Base-by-base conservation (phyloP, 1,284 basidiomycete species). In the Meira miltonrushii region DNA sequence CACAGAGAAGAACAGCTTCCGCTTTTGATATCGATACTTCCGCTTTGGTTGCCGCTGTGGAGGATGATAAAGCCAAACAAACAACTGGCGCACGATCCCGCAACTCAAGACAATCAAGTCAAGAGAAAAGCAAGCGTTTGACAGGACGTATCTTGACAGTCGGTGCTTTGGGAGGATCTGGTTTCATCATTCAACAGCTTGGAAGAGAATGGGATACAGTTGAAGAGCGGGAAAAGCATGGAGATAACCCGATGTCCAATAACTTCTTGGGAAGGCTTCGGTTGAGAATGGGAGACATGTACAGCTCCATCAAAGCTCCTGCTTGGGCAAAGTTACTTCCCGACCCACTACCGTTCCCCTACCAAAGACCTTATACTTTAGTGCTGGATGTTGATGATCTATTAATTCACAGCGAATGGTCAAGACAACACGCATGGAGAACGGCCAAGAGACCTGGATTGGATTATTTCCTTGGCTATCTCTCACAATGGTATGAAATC, bases 401-500 rank as follows among this genome's bases (percentile, higher is more conserved):
- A 21, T 84, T 98, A 17, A 85, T 97, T 19, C 88, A 89, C 33
- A 92, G 89, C 13, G 87, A 86, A 1, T 98, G 94, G 94, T 58
- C 61, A 7, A 65, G 80, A 17, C 76, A 80, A 40, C 72, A 80
- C 50, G 81, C 80, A 8, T 81, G 80, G 80, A 69, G 79, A 12
- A 81, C 80, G 2, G 81, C 81, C 1, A 81, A 81, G 64, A 86
- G 95, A 54, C 94, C 94, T 1, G 95, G 95, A 2, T 88, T 94
- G 9, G 95, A 98, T 78, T 96, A 97, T 80, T 98, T 97, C 84
- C 82, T 98, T 53, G 92, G 86, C 38, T 97, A 98, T 79, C 84
- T 98, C 46, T 92, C 91, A 0, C 93, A 96, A 75, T 97, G 96
- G 81, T 98, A 92, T 79, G 94, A 98, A 82, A 87, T 98, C 63